Base-by-base conservation (phyloP, 495 filamentous ascomycete genomes). In the Xylaria grammica region DNA sequence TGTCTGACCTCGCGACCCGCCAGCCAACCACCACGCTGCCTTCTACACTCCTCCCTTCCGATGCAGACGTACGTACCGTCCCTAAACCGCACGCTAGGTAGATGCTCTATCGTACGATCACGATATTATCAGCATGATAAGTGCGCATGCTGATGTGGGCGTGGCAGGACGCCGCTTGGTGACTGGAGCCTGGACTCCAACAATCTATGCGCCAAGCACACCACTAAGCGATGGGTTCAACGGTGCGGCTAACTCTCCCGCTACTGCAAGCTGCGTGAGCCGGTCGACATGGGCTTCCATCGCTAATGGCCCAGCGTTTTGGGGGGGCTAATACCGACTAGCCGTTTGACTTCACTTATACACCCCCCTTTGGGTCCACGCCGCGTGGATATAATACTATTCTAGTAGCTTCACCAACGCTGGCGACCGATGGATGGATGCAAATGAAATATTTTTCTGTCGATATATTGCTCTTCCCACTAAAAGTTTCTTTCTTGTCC, bases 71-170 rank as follows among this genome's bases (percentile, higher is more conserved):
- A 15, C 8, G 13, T 32, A 27, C 27, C 42, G 38, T 48, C 42
- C 24, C 56, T 59, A 20, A 48, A 42, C 17, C n/a, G 26, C 20
- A 34, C 7, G n/a, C 27, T 42, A 42, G 40, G 40, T 42, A 17
- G 7, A 6, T 6, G 13, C 7, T n/a, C n/a, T 6, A 49, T 60
- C 58, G 58, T 60, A 60, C 45, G 58, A 60, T 60, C 13, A 40
- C 29, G 32, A 60, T 40, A 60, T 51, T 29, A 29, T 51, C 8
- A 40, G 58, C 32, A 60, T 50, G 44, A 50, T 17, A 22, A 32
- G 55, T 15, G 15, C 40, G 40, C 24, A 48, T 59, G 40, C 55
- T 59, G 40, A 34, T 34, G 42, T 26, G 19, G 34, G 17, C 3
- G 34, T 19, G 53, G 53, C 53, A 29, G 32, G 5, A 44, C 13